Percentiles rank a stretch among this genome's conserved stretches.
These are phyloP conservation scores for Verticillium nubilum DNA, from an alignment of 2,329 filamentous ascomycete genomes.

Conservation along the genomic window DNA sequence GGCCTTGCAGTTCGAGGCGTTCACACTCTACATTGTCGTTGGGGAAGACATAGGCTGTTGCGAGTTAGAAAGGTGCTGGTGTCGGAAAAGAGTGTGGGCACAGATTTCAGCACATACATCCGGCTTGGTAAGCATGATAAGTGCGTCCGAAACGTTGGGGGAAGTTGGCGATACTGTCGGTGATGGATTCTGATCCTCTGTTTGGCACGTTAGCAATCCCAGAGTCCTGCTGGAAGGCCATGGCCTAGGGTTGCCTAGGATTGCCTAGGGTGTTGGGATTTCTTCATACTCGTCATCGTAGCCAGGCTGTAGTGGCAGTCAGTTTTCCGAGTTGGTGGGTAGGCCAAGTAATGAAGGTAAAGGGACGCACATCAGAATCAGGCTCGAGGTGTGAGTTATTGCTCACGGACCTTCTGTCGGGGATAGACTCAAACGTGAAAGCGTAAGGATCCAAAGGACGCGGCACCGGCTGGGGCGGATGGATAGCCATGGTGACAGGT, in stretches of 20 bases:
- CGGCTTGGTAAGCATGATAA: constrained; percentile 41
- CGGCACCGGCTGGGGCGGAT: constrained; percentile 4
- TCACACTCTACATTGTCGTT: constrained; percentile 38
- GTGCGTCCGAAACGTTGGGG: constrained; percentile 39
- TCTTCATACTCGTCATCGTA: not conserved
- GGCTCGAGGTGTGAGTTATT: constrained; percentile 9
- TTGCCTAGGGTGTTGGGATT: no score
- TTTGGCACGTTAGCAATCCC: not conserved
- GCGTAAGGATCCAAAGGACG: constrained; percentile 9
- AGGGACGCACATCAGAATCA: constrained; percentile 10
- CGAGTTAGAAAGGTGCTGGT: not conserved
- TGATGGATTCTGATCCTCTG: constrained; percentile 28
- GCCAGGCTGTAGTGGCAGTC: not conserved
- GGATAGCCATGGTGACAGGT: not conserved
- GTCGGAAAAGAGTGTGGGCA: not conserved
- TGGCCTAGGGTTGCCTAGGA: no score
- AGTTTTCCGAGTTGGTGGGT: not conserved
- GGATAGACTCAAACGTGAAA: constrained; percentile 13
- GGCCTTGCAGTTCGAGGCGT: constrained; percentile 33
- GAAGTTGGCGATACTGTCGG: constrained; percentile 35
- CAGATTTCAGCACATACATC: constrained; percentile 29
- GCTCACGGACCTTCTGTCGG: constrained; percentile 12
- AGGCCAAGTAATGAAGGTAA: not conserved
- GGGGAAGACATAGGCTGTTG: constrained; percentile 38
- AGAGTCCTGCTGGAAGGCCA: no score